phyloP scores from a whole-genome alignment of 495 filamentous ascomycete genomes.

The Aspergillus panamensis region DNA sequence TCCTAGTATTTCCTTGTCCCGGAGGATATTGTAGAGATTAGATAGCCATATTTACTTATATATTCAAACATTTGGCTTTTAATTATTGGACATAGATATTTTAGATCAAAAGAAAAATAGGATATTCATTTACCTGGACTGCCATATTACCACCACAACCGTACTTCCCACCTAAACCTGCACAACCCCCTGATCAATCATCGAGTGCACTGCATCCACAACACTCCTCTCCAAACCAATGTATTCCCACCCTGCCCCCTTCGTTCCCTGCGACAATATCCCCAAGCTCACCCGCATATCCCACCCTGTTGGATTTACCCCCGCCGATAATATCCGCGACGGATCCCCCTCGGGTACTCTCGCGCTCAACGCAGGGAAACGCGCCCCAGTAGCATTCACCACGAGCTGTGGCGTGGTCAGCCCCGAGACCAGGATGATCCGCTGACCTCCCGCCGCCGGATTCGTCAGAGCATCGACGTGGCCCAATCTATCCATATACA shows the following conservation, averaged over 20 bases:
- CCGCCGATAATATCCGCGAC: constrained; percentile 21
- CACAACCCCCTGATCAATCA: constrained; percentile 18
- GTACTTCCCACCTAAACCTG: no score
- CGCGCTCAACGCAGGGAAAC: constrained; percentile 25
- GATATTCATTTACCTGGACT: no score
- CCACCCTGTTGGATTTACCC: constrained; percentile 31
- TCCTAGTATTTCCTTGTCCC: no score
- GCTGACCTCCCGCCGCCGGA: constrained; percentile 29
- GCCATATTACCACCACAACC: no score
- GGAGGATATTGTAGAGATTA: no score
- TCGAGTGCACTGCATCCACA: constrained; percentile 25
- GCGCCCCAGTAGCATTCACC: constrained; percentile 26
- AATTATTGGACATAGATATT: no score
- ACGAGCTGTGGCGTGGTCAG: constrained; percentile 29
- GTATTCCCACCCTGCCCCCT: constrained; percentile 25
- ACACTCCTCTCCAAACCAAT: constrained; percentile 25
- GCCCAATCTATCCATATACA: constrained; percentile 29
- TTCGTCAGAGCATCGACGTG: constrained; percentile 34
- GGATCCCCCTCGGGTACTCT: constrained; percentile 27
- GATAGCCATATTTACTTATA: no score
- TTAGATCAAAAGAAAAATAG: no score
- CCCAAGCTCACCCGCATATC: constrained; percentile 27
- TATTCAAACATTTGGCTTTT: no score
- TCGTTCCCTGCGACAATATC: constrained; percentile 23
- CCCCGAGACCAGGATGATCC: constrained; percentile 28